Evolutionary conservation across 257 asterid genomes (phyloP).

Genomic region (Avicennia marina): DNA sequence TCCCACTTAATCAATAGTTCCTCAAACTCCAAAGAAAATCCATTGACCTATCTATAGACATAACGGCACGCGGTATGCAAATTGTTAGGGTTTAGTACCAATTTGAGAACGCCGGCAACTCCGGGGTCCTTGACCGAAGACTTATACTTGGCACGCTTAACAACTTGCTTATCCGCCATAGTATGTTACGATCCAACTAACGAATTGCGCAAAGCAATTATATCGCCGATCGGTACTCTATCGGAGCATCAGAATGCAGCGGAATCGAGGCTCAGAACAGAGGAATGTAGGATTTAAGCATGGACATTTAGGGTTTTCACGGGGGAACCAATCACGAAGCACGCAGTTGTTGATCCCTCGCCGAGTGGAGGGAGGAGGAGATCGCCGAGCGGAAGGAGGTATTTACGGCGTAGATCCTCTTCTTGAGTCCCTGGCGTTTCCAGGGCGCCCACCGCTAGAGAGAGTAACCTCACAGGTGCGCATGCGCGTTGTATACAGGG

Average conservation of each 20-base stretch:
- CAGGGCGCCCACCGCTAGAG: conserved; percentile 15
- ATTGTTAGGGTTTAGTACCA: conserved; percentile 46
- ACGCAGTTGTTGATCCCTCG: background rate
- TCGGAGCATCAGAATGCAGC: background rate
- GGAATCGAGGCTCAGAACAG: conserved; percentile 2
- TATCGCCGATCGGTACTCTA: conserved; percentile 6
- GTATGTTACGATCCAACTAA: background rate
- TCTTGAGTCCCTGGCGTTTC: conserved; percentile 18
- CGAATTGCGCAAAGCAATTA: background rate
- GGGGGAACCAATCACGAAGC: background rate
- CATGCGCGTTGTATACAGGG: background rate
- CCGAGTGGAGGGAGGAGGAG: background rate
- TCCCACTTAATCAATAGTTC: conserved; percentile 6
- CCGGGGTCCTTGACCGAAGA: conserved; percentile 68
- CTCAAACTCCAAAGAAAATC: conserved; percentile 4
- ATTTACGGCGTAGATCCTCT: conserved; percentile 1
- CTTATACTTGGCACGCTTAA: conserved; percentile 76
- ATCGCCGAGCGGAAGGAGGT: background rate
- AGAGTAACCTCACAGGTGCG: background rate
- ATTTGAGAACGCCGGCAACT: conserved; percentile 60
- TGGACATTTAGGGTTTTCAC: conserved; percentile 29
- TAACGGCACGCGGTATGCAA: background rate
- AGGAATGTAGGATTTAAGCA: conserved; percentile 4
- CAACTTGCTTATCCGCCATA: conserved; percentile 72
- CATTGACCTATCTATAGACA: conserved; percentile 7